Evolutionary conservation across 73 alveolate species (phyloP), one percentile per base, ranked within the genome.

Genomic region (Durusdinium trenchii): DNA sequence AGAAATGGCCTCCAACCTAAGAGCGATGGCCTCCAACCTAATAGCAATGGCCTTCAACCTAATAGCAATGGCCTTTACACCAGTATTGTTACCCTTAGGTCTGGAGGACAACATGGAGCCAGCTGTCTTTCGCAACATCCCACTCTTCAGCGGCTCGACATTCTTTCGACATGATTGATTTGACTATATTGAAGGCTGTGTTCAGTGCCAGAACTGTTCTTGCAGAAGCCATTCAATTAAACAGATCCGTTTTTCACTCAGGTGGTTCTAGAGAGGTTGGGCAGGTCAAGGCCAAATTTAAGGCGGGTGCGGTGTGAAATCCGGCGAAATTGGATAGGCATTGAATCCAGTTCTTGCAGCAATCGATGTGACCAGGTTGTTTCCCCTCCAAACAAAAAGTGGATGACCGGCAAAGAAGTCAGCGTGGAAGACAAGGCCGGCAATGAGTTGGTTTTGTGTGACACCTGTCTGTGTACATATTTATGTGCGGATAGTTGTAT

Each of bases 81-180:
- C n/a, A n/a, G n/a, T n/a, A n/a, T n/a, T n/a, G 6, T 46, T 81
- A 26, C 43, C 1, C 52, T 35, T 6, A 62, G 98, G 98, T 36
- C 60, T 94, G 38, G 99, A 94, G 94, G 94, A 94, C 82, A 73
- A 94, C 94, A 76, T 94, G 99, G 67, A 38, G 62, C 94, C 99
- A 35, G 93, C 99, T 20, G 91, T 94, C 48, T 94, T 94, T 54
- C 84, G 99, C n/a, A 94, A 94, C 94, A 84, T 94, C 91, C 99
- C 99, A 3, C 52, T 94, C 47, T 71, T 91, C 98, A 91, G 98
- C 62, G 4, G 61, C 98, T 71, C 36, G 79, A 46, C 89, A n/a
- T n/a, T n/a, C n/a, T n/a, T n/a, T n/a, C n/a, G n/a, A n/a, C n/a
- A n/a, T n/a, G n/a, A n/a, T n/a, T n/a, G n/a, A n/a, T n/a, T n/a